A percentile compares a stretch with the other conserved stretches of the same genome.
phyloP scores from a whole-genome alignment of 495 filamentous ascomycete genomes.

The Xanthoparmelia taractica region DNA sequence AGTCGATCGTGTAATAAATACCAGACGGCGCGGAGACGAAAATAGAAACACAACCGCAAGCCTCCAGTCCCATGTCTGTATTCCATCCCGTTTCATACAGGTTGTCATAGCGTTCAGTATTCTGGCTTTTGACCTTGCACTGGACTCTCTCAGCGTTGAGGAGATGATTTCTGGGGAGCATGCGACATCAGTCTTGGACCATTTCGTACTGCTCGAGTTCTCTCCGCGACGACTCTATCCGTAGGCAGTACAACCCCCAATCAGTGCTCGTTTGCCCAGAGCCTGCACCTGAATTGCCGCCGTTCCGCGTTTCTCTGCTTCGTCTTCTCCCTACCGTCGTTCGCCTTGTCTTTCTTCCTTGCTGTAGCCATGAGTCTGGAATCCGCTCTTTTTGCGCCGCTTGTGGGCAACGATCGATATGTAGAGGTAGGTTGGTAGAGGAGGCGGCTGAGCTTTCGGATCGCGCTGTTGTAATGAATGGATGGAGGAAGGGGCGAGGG shows the following conservation, averaged over 20 bases:
- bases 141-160: neutral
- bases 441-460: neutral
- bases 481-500: neutral
- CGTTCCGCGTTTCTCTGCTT: neutral
- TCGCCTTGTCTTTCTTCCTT: neutral
- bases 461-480: neutral
- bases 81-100: neutral
- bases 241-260: neutral
- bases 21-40: neutral
- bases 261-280: neutral
- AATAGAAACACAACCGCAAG: neutral
- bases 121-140: neutral
- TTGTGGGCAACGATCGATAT: neutral
- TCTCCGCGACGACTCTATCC: neutral
- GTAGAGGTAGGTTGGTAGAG: neutral
- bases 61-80: neutral
- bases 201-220: neutral
- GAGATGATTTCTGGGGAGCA: no score
- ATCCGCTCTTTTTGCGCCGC: neutral
- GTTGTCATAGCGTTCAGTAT: neutral
- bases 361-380: no score
- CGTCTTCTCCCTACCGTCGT: neutral
- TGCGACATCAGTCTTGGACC: neutral
- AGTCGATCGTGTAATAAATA: neutral
- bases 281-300: no score